Percentiles rank a stretch among this genome's conserved stretches.
Evolutionary conservation across 2,329 filamentous ascomycete genomes (phyloP).

Genomic region (Pseudocercospora vitis): DNA sequence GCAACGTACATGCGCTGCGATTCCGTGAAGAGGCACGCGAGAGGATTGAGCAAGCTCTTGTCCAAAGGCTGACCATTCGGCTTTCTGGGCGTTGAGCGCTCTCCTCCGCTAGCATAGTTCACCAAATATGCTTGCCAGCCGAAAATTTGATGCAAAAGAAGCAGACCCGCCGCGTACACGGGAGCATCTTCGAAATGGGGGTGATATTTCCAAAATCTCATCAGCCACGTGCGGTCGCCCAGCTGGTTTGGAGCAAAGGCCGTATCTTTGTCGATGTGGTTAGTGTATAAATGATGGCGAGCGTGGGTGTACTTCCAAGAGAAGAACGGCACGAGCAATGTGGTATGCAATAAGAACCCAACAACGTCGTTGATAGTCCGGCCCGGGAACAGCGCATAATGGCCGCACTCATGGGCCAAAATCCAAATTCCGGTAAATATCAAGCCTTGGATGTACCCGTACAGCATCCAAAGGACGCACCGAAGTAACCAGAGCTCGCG

Average conservation of each 20-base stretch:
- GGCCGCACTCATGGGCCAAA: slow-evolving; percentile 69
- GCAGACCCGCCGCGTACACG: slow-evolving; percentile 15
- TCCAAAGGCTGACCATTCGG: slow-evolving; percentile 51
- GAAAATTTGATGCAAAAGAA: slow-evolving; percentile 30
- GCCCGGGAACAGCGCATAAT: slow-evolving; percentile 65
- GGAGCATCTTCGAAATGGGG: slow-evolving; percentile 34
- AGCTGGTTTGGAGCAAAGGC: slow-evolving; percentile 38
- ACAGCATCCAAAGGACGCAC: slow-evolving; percentile 37
- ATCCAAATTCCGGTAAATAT: slow-evolving; percentile 70
- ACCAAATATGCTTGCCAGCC: slow-evolving; percentile 35
- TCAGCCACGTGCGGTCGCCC: slow-evolving; percentile 12
- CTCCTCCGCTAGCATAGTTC: slow-evolving; percentile 29
- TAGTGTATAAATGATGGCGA: slow-evolving; percentile 67
- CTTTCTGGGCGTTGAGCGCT: slow-evolving; percentile 16
- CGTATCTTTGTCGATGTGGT: slow-evolving; percentile 37
- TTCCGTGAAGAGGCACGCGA: slow-evolving; percentile 54
- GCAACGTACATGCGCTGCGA: slow-evolving; percentile 52
- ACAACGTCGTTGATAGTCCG: slow-evolving; percentile 59
- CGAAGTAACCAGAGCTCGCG: slow-evolving; percentile 11
- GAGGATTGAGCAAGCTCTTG: slow-evolving; percentile 61
- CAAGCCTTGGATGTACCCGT: slow-evolving; percentile 65
- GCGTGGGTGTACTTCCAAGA: slow-evolving; percentile 71
- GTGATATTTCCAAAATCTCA: slow-evolving; percentile 12
- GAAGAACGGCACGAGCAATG: slow-evolving; percentile 68
- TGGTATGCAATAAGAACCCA: slow-evolving; percentile 66